These are phyloP conservation scores for Ogataea hybrid DNA, from an alignment of 1,139 yeast genomes.

Conservation along the genomic window DNA sequence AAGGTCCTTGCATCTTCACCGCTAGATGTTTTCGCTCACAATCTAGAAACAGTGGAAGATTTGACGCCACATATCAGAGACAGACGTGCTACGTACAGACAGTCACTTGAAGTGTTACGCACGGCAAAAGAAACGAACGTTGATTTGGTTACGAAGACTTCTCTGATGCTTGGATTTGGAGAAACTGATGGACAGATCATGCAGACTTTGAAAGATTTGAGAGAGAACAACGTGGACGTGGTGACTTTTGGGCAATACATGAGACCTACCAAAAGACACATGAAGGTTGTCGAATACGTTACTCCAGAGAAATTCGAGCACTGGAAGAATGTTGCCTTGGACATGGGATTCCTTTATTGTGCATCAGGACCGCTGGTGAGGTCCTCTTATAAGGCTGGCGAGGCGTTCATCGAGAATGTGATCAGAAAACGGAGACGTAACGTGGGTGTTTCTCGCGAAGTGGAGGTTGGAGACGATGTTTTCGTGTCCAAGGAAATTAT, in stretches of 20 bases:
- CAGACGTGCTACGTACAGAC: conserved; percentile 93
- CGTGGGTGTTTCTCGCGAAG: conserved; percentile 31
- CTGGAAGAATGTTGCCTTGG: conserved; percentile 88
- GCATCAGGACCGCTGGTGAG: conserved; percentile 98
- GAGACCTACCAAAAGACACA: conserved; percentile 98
- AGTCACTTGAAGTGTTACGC: conserved; percentile 71
- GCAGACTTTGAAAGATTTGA: conserved; percentile 69
- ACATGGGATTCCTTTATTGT: conserved; percentile 91
- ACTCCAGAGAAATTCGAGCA: conserved; percentile 93
- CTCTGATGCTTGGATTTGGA: conserved; percentile 95
- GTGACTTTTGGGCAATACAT: conserved; percentile 99
- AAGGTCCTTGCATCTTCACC: conserved; percentile 81
- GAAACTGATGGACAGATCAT: conserved; percentile 89
- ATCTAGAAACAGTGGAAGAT: conserved; percentile 93
- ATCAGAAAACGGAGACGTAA: conserved; percentile 63
- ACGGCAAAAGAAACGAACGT: conserved; percentile 81
- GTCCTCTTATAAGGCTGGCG: conserved; percentile 98
- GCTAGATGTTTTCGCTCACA: conserved; percentile 95
- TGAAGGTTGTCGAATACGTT: conserved; percentile 95
- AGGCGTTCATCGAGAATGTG: conserved; percentile 93
- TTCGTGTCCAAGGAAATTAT: conserved; percentile 25
- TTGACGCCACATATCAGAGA: conserved; percentile 95
- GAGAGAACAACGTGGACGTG: conserved; percentile 81
- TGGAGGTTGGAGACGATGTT: conserved; percentile 30
- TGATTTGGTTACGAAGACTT: conserved; percentile 82